Evolutionary conservation across 257 asterid species (phyloP).

Genomic region (Thymus mandschuricus): DNA sequence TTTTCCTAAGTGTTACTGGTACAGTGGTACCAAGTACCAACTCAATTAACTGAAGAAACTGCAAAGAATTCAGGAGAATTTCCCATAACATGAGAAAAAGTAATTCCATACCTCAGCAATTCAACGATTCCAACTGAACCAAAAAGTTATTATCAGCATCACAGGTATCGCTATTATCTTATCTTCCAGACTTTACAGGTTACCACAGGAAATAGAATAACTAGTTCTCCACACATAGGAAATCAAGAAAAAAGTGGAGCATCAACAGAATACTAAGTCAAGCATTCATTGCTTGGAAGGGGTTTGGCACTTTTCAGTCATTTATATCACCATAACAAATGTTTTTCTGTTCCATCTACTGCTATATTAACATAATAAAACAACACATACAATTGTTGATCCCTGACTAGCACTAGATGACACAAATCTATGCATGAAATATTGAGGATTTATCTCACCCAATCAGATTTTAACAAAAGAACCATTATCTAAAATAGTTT

Average conservation of each 20-base stretch:
- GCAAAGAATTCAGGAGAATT: neutral
- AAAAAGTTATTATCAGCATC: conserved; percentile 3
- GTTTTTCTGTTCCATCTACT: conserved; percentile 1
- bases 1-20: neutral
- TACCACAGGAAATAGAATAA: no score
- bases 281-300: neutral
- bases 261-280: conserved; percentile 24
- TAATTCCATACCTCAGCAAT: conserved; percentile 3
- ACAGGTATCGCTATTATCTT: neutral
- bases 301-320: neutral
- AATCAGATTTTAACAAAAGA: conserved; percentile 10
- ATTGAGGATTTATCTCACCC: conserved; percentile 17
- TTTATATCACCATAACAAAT: neutral
- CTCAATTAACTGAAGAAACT: conserved; percentile 4
- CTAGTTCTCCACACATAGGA: neutral
- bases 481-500: conserved; percentile 9
- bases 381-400: conserved; percentile 10
- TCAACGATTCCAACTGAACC: neutral
- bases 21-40: neutral
- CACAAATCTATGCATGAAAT: conserved; percentile 19
- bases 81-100: neutral
- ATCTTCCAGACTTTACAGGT: neutral
- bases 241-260: neutral
- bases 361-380: conserved; percentile 17
- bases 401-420: neutral